Evolutionary conservation across 495 filamentous ascomycete species (phyloP), one percentile per base, ranked within the genome.

Genomic region (Aspergillus campestris): DNA sequence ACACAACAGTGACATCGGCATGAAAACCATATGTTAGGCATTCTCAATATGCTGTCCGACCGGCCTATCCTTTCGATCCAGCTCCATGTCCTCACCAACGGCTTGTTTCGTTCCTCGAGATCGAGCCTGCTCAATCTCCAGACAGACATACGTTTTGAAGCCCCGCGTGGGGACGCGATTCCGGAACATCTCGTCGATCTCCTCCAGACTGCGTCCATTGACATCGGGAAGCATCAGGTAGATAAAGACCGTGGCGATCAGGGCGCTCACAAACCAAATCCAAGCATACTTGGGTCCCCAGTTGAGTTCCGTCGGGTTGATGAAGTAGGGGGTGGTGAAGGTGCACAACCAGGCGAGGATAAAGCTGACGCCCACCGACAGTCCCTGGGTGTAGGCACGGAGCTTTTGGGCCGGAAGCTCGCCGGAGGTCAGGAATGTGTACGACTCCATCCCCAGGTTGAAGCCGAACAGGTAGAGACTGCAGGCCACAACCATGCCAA

Each of bases 251-350:
- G 61, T 65, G 13, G 67, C 58, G 14, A 45, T 2, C 9, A 62
- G 34, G 43, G 63, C 70, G 2, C 61, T 59, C 5, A 68, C 71
- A 2, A 66, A 58, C 69, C 69, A 72, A 44, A 78, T 78, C 56
- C 74, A 79, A 6, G 71, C 70, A 37, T 71, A 73, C 48, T 69
- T 73, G 4, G 71, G 70, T 1, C 74, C 75, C 74, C 74, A 80
- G 45, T 71, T 69, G 6, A 79, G 50, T 2, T 67, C 53, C 13
- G 54, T 53, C 0, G 77, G 74, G 37, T 80, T 80, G 54, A 80
- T 80, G 47, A 79, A 79, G 47, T 80, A 78, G 8, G 76, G 76
- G 6, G 75, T 73, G 0, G 76, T 78, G 42, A 80, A 80, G 1
- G 73, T 75, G 3, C 70, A 70, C 35, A 80, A 57, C 76, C 18